Conservation (phyloP, 2,329 filamentous ascomycete genomes). For the Exophiala dermatitidis region DNA sequence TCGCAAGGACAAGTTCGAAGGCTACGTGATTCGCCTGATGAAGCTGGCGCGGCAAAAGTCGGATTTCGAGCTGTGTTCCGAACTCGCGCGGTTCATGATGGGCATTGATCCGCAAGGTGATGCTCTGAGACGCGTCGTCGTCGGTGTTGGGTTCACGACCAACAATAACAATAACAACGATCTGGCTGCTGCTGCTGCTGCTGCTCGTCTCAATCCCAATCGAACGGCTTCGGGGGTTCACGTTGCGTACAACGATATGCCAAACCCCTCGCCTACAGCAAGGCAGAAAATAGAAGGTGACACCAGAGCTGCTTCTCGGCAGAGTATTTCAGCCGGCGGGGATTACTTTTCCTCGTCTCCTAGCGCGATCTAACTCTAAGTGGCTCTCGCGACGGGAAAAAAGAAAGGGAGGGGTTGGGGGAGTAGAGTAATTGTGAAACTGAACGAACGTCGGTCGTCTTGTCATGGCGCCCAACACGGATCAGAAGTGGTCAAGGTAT, state of each 20-base stretch:
- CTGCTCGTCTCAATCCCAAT: constrained; percentile 5
- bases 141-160: constrained; percentile 32
- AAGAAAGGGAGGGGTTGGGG: neutral
- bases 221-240: neutral
- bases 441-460: too few species aligned
- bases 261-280: too few species aligned
- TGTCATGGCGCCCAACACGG: too few species aligned
- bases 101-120: constrained; percentile 82
- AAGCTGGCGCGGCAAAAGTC: constrained; percentile 71
- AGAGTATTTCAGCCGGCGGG: constrained; percentile 12
- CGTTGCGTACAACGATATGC: too few species aligned
- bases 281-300: constrained; percentile 3
- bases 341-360: constrained; percentile 24
- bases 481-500: too few species aligned
- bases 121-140: constrained; percentile 52
- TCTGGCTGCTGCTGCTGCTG: too few species aligned
- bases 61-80: constrained; percentile 94
- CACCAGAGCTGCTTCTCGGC: neutral
- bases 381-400: neutral
- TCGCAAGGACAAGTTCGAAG: constrained; percentile 29
- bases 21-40: constrained; percentile 66
- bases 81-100: constrained; percentile 88
- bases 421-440: too few species aligned
- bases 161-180: neutral
- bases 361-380: constrained; percentile 12